Conservation (phyloP, 1,284 basidiomycete genomes). For the Golubevia pallescens region DNA sequence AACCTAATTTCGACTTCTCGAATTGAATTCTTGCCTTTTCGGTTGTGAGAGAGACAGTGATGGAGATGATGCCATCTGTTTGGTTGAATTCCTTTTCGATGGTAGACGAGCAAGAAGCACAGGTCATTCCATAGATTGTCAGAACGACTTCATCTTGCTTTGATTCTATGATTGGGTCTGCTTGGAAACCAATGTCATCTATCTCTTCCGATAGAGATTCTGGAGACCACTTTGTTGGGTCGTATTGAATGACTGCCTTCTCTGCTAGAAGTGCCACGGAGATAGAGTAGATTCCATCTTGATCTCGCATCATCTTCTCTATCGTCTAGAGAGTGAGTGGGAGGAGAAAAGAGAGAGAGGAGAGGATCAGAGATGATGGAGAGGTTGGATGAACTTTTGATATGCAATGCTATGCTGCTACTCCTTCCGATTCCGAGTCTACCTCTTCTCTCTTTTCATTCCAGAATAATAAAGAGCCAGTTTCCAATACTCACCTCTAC, state of each 20-base stretch:
- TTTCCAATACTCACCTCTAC: constrained; percentile 45
- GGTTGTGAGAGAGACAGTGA: constrained; percentile 39
- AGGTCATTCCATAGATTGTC: constrained; percentile 58
- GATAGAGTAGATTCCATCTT: constrained; percentile 47
- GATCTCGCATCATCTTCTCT: constrained; percentile 54
- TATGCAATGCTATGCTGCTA: too few relatives aligned
- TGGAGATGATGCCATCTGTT: constrained; percentile 35
- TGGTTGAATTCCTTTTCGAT: constrained; percentile 39
- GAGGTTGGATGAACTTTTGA: too few relatives aligned
- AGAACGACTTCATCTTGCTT: constrained; percentile 17
- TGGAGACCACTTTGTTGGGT: constrained; percentile 45
- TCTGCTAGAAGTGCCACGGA: constrained; percentile 58
- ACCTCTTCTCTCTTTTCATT: too few relatives aligned
- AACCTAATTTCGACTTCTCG: constrained; percentile 29
- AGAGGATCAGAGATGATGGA: too few relatives aligned
- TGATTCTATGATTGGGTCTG: constrained; percentile 10
- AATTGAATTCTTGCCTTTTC: constrained; percentile 46
- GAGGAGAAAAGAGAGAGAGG: background rate
- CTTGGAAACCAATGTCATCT: constrained; percentile 62
- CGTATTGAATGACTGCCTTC: constrained; percentile 49
- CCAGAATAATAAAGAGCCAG: too few relatives aligned
- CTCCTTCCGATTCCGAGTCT: too few relatives aligned
- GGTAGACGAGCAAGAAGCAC: constrained; percentile 47
- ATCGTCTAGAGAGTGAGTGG: constrained; percentile 32
- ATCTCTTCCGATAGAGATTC: constrained; percentile 41